Evolutionary conservation across 441 rosid species (phyloP), one percentile per base, ranked within the genome.

Genomic region (Hypseocharis bilobata): DNA sequence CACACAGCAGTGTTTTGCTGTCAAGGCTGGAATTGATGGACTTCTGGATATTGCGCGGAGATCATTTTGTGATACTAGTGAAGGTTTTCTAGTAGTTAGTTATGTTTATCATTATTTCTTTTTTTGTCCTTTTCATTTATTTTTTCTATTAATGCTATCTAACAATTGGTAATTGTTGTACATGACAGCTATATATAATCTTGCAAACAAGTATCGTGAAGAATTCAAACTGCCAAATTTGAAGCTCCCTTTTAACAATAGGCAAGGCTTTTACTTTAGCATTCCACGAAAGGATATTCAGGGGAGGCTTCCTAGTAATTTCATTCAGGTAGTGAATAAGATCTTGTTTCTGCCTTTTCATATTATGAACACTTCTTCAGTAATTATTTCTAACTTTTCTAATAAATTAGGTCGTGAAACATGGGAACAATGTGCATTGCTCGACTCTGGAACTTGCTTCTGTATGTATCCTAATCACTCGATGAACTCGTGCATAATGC

Each of bases 1-100:
- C 62, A 88, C 99, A 66, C 97, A 93, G 75, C 99, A 91, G 80
- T 93, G 97, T 81, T 93, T 93, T 82, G 97, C 97, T 80, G 87
- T 93, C 74, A 91, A 88, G 80, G 86, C 96, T 38, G 96, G 99
- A 62, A 87, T 87, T 67, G 99, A 93, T 79, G 99, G 97, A 28
- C 88, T 91, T 71, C 62, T 93, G 73, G 99, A 91, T 85, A 85
- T 93, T 66, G 96, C 96, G 60, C 74, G 96, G 74, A 93, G 95
- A 80, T 86, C 92, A 57, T 93, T 93, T 80, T 91, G 99, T 75
- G 96, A 93, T 76, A 91, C 91, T 49, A 88, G 99, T 77, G 96
- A 91, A 93, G 99, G 99, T 87, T 64, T 67, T 72, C 69, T 69
- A 64, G 54, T 40, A 58, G 73, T 58, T 69, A 67, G 45, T 63